Evolutionary conservation across 2,329 filamentous ascomycete species (phyloP).

Genomic region (Colletotrichum sublineola): DNA sequence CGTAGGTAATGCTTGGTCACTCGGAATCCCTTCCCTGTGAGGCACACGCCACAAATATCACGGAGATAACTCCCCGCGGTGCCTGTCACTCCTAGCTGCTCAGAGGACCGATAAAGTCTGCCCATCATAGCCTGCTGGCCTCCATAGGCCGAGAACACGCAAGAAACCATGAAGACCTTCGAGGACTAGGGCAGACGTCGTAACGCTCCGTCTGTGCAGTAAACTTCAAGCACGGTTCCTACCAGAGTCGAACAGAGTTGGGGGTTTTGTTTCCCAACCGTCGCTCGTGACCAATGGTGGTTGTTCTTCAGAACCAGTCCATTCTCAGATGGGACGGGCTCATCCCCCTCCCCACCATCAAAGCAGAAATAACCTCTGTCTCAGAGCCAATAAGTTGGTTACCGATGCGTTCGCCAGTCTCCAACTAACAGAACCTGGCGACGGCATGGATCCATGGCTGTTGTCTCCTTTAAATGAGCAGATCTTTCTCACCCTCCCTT

Average conservation of each 20-base stretch:
- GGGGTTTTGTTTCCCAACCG: neutral
- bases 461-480: slow-evolving; percentile 25
- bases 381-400: slow-evolving; percentile 7
- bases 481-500: neutral
- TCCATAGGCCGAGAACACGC: neutral
- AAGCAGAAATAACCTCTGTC: slow-evolving; percentile 41
- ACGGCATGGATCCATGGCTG: slow-evolving; percentile 9
- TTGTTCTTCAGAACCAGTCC: neutral
- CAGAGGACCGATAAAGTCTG: slow-evolving; percentile 7
- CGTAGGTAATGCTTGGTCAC: neutral
- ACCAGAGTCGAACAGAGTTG: neutral
- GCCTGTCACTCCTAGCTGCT: neutral
- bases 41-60: neutral
- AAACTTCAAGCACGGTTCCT: neutral
- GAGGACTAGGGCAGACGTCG: neutral
- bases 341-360: slow-evolving; percentile 17
- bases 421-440: slow-evolving; percentile 14
- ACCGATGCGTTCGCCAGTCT: neutral
- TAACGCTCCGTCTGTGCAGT: neutral
- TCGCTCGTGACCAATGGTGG: slow-evolving; percentile 6
- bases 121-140: neutral
- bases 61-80: no score
- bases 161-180: neutral
- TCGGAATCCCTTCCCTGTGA: neutral
- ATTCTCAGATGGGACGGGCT: neutral